phyloP scores from a whole-genome alignment of 345 rosid genomes.

The Aegle marmelos region DNA sequence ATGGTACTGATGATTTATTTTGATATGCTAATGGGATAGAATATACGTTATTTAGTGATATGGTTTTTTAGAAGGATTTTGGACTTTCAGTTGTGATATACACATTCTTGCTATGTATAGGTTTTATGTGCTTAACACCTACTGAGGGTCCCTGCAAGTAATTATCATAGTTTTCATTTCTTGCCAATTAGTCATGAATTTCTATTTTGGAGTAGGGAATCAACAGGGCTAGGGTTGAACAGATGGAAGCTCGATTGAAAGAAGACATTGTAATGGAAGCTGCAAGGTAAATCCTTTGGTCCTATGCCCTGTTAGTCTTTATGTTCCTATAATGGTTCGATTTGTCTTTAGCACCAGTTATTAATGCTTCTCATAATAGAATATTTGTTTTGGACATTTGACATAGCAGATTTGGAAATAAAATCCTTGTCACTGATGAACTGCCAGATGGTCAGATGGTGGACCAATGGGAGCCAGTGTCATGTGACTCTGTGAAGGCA shows the following conservation, averaged over 20 bases:
- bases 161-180: not conserved
- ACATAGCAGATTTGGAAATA: conserved; percentile 81
- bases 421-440: conserved; percentile 98
- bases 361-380: conserved; percentile 16
- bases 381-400: conserved; percentile 23
- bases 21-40: not conserved
- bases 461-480: conserved; percentile 97
- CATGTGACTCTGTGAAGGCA: conserved; percentile 82
- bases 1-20: not conserved
- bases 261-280: conserved; percentile 92
- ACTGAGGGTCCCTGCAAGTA: not conserved
- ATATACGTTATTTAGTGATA: not conserved
- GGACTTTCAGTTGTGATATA: not conserved
- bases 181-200: conserved; percentile 10
- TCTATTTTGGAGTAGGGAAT: conserved; percentile 63
- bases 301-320: conserved; percentile 7
- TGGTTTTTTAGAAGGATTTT: not conserved
- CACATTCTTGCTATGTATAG: not conserved
- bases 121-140: not conserved
- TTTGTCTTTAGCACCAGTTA: conserved; percentile 1
- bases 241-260: conserved; percentile 91
- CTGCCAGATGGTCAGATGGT: conserved; percentile 98
- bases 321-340: not conserved
- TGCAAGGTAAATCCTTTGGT: conserved; percentile 50
- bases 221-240: conserved; percentile 85